Base-by-base conservation (phyloP, 345 rosid species). In the Syzygium oleosum region DNA sequence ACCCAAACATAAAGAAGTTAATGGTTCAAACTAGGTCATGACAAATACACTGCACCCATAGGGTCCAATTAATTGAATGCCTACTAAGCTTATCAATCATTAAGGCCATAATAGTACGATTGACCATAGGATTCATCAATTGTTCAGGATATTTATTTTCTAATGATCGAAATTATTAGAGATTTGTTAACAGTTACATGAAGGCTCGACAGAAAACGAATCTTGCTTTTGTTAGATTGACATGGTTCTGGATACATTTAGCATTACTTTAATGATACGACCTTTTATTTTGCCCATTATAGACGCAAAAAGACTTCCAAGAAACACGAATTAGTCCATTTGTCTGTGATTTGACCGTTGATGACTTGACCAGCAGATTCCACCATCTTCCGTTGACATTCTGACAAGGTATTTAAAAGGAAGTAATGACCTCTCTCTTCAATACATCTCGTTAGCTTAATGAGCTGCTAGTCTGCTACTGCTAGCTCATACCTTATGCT, bases 291-390 rank as follows among this genome's bases (percentile, higher is more conserved):
- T 84, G 14, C 51, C 19, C 80, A 1, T 73, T 31, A 92, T 95
- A 97, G 98, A 90, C 91, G 87, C 99, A 97, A 91, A 94, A 92
- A 86, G 97, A 95, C 89, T 97, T 91, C 92, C 90, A 87, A 7
- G 96, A 95, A 90, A 88, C 90, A 21, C 92, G 90, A 25, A 91
- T 96, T 52, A 87, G 73, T 85, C 94, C 96, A 86, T 97, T 95
- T 61, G 89, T 92, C 53, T 95, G 94, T 89, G 98, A 97, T 91
- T 92, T 97, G 89, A 96, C 97, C 0, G 55, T 68, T 89, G 95
- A 96, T 92, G 94, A 89, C 92, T 95, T 94, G 87, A 93, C 94
- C 88, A 92, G 88, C 95, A 94, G 79, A 92, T 97, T 83, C 87
- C 96, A 89, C 94, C 99, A 56, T 88, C 97, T 68, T 95, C 99